Evolutionary conservation across 1,284 basidiomycete genomes (phyloP).

Genomic region (Melanopsichium pennsylvanicum): DNA sequence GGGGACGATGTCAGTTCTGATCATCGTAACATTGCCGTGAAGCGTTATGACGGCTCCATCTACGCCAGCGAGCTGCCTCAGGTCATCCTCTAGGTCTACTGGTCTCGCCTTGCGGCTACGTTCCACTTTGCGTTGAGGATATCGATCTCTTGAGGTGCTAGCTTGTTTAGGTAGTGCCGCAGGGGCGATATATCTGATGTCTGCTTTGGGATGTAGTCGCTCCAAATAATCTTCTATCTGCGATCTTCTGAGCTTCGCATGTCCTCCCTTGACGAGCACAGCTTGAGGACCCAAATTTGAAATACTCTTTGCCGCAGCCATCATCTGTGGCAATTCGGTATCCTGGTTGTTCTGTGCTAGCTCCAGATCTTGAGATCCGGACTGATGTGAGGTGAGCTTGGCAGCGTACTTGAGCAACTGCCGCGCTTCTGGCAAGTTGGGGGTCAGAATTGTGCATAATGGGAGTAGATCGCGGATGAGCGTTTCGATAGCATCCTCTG

Average conservation of each 20-base stretch:
- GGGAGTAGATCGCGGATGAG: constrained; percentile 77
- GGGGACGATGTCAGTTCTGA: constrained; percentile 41
- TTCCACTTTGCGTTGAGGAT: constrained; percentile 12
- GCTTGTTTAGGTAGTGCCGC: background rate
- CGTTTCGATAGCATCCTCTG: constrained; percentile 73
- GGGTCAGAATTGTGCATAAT: constrained; percentile 79
- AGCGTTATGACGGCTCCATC: constrained; percentile 26
- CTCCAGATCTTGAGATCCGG: constrained; percentile 17
- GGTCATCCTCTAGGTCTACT: constrained; percentile 2
- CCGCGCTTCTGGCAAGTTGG: constrained; percentile 82
- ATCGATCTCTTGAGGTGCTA: constrained; percentile 1
- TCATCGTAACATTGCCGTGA: constrained; percentile 18
- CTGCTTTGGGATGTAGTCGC: background rate
- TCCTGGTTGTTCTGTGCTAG: constrained; percentile 20
- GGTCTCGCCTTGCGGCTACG: background rate
- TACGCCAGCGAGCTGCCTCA: constrained; percentile 23
- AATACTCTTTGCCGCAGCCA: constrained; percentile 71
- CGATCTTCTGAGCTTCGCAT: constrained; percentile 68
- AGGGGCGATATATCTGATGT: background rate
- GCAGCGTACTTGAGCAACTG: constrained; percentile 70
- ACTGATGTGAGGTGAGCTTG: constrained; percentile 23
- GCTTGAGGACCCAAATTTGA: constrained; percentile 70
- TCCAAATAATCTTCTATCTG: constrained; percentile 21
- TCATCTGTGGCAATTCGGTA: constrained; percentile 29
- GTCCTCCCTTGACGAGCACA: constrained; percentile 88